Evolutionary conservation across 768 basidiomycete species (phyloP).

Genomic region (Gloeostereum incarnatum): DNA sequence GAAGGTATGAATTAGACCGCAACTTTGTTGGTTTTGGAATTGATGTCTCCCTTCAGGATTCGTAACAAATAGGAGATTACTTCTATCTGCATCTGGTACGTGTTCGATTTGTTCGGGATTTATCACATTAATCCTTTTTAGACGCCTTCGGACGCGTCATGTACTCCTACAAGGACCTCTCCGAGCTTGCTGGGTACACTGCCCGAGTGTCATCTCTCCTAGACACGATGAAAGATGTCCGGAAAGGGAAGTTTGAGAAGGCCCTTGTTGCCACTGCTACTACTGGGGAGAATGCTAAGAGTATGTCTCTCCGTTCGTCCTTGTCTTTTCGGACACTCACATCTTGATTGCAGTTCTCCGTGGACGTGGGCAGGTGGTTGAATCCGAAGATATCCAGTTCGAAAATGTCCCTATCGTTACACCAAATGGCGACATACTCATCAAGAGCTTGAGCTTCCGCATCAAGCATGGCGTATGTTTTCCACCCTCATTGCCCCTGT

Average conservation of each 20-base stretch:
- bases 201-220: constrained; percentile 82
- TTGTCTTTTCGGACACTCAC: constrained; percentile 1
- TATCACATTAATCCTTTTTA: constrained; percentile 12
- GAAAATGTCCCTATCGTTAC: constrained; percentile 93
- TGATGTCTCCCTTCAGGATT: constrained; percentile 52
- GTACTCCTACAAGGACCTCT: constrained; percentile 96
- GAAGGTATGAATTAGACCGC: constrained; percentile 49
- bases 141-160: constrained; percentile 95
- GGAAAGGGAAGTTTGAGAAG: constrained; percentile 81
- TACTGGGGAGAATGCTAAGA: constrained; percentile 64
- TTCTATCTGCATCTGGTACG: constrained; percentile 78
- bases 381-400: constrained; percentile 86
- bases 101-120: neutral
- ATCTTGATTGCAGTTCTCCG: constrained; percentile 47
- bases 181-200: constrained; percentile 94
- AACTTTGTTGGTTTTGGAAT: neutral
- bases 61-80: constrained; percentile 88
- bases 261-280: constrained; percentile 69
- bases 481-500: too few relatives aligned
- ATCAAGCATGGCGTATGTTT: constrained; percentile 73
- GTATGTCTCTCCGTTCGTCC: constrained; percentile 29
- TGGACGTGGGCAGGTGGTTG: constrained; percentile 69
- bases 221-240: constrained; percentile 85
- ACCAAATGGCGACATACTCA: constrained; percentile 89
- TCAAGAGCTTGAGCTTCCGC: constrained; percentile 78